These are phyloP conservation scores for Emiliania huxleyi DNA, from an alignment of 78 protist species.

Conservation along the genomic window DNA sequence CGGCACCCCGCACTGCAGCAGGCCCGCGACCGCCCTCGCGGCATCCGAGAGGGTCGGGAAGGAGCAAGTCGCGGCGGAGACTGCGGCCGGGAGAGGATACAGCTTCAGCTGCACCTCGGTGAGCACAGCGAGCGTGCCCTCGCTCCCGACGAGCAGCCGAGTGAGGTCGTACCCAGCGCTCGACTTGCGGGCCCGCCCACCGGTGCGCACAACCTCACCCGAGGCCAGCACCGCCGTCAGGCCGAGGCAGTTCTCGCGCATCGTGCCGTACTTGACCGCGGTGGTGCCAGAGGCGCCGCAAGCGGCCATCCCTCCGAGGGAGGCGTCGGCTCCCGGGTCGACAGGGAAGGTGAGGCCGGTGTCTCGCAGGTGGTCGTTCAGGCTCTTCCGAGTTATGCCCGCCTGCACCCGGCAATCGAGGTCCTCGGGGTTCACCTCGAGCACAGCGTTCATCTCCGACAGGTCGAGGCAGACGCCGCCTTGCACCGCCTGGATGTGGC, in stretches of 20 bases:
- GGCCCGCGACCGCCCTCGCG: background rate
- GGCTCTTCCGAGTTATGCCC: slow-evolving; percentile 64
- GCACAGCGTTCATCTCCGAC: slow-evolving; percentile 18
- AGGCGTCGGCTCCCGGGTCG: slow-evolving; percentile 89
- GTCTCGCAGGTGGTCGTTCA: slow-evolving; percentile 54
- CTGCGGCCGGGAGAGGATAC: slow-evolving; percentile 17
- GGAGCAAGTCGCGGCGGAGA: background rate
- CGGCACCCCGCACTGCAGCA: slow-evolving; percentile 58
- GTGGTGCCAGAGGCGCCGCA: slow-evolving; percentile 79
- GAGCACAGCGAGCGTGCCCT: slow-evolving; percentile 87
- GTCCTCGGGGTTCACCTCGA: slow-evolving; percentile 56
- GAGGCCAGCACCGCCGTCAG: slow-evolving; percentile 48
- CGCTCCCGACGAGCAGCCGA: slow-evolving; percentile 80
- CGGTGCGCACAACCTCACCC: slow-evolving; percentile 24
- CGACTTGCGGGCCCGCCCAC: slow-evolving; percentile 30
- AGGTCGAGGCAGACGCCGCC: slow-evolving; percentile 36
- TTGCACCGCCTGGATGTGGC: slow-evolving; percentile 44
- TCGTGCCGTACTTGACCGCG: slow-evolving; percentile 84
- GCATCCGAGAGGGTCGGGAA: slow-evolving; percentile 31
- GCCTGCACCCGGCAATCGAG: slow-evolving; percentile 67
- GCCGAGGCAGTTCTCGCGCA: slow-evolving; percentile 77
- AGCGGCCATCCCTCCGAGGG: slow-evolving; percentile 80
- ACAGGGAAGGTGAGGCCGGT: slow-evolving; percentile 75
- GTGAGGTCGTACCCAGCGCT: slow-evolving; percentile 80
- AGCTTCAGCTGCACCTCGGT: slow-evolving; percentile 54